Percentiles rank a stretch among this genome's conserved stretches.
Conservation (phyloP, 2,329 filamentous ascomycete species). For the Lithohypha guttulata region DNA sequence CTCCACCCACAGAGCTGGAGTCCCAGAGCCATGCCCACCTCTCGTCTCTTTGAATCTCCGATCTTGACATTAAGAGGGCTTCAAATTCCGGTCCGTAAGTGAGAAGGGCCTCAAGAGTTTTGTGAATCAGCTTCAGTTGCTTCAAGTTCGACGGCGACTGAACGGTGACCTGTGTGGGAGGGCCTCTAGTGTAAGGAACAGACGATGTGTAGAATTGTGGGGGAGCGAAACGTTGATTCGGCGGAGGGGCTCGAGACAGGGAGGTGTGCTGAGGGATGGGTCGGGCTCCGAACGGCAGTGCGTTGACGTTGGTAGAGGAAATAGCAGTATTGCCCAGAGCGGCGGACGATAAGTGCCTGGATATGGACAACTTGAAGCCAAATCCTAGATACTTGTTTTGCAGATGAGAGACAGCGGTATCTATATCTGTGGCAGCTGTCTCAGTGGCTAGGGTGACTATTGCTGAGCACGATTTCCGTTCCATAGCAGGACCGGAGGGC, state of each 20-base stretch:
- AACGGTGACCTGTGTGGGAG: conserved; percentile 58
- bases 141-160: conserved; percentile 66
- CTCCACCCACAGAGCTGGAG: conserved; percentile 61
- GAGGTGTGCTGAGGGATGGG: conserved; percentile 43
- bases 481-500: conserved; percentile 35
- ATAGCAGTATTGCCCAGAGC: conserved; percentile 48
- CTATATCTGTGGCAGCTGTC: conserved; percentile 72
- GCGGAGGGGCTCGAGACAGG: conserved; percentile 39
- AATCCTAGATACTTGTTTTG: conserved; percentile 79
- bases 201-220: conserved; percentile 55
- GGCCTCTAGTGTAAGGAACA: conserved; percentile 32
- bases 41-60: conserved; percentile 73
- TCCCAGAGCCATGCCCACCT: conserved; percentile 95
- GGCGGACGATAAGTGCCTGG: conserved; percentile 70
- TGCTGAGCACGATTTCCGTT: conserved; percentile 62
- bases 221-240: conserved; percentile 58
- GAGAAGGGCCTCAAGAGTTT: conserved; percentile 68
- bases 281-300: conserved; percentile 70
- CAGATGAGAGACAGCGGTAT: conserved; percentile 62
- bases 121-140: conserved; percentile 75
- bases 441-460: conserved; percentile 73
- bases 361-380: conserved; percentile 70
- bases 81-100: conserved; percentile 80
- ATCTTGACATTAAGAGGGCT: conserved; percentile 76
- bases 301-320: conserved; percentile 32